phyloP scores from a whole-genome alignment of 768 basidiomycete genomes.

The Coprinopsis sp. region DNA sequence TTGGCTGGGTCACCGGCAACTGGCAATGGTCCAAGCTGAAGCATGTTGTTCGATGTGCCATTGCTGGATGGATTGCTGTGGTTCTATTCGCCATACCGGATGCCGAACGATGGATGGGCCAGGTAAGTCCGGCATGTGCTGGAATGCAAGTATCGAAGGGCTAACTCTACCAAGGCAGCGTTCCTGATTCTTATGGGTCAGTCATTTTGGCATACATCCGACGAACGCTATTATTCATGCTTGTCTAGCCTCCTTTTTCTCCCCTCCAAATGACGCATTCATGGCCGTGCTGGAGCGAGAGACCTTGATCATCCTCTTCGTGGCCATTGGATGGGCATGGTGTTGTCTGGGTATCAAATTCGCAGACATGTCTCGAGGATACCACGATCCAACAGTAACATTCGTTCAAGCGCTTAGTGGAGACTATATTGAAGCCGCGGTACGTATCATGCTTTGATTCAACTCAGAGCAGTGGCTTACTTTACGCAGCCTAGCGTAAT shows the following conservation, averaged over 20 bases:
- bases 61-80: constrained; percentile 57
- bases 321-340: constrained; percentile 59
- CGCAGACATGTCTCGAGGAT: constrained; percentile 49
- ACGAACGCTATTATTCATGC: background rate
- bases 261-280: constrained; percentile 66
- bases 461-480: background rate
- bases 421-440: constrained; percentile 49
- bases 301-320: constrained; percentile 46
- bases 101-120: constrained; percentile 48
- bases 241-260: constrained; percentile 52
- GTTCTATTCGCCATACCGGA: constrained; percentile 55
- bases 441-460: constrained; percentile 17
- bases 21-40: constrained; percentile 56
- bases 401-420: constrained; percentile 41
- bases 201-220: background rate
- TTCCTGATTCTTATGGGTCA: constrained; percentile 63
- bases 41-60: constrained; percentile 57
- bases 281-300: constrained; percentile 66
- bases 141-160: background rate
- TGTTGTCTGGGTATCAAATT: constrained; percentile 59
- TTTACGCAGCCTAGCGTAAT: constrained; percentile 50
- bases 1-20: constrained; percentile 54
- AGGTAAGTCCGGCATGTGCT: constrained; percentile 33
- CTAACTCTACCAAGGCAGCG: constrained; percentile 39
- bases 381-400: constrained; percentile 35